phyloP scores from a whole-genome alignment of 768 basidiomycete genomes.

The Mycena epipterygia region DNA sequence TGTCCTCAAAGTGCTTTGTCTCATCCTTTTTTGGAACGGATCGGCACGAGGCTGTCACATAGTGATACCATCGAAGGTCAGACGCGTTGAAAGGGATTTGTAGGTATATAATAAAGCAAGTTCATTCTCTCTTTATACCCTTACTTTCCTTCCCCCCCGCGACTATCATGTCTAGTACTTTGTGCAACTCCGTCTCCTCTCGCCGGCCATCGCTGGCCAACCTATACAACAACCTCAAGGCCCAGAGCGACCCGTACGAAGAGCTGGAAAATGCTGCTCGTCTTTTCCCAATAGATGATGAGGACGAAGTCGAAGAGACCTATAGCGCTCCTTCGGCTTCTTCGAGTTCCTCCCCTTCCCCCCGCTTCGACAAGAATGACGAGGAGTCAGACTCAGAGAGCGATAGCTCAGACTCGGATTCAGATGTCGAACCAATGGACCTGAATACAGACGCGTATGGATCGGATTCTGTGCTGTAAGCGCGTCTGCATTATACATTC shows the following conservation, averaged over 20 bases:
- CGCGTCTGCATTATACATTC: neutral
- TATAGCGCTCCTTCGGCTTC: neutral
- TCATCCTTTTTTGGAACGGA: constrained; percentile 13
- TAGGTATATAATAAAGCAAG: constrained; percentile 28
- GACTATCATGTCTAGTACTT: constrained; percentile 3
- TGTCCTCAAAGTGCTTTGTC: constrained; percentile 16
- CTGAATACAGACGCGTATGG: constrained; percentile 4
- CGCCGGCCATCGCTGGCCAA: constrained; percentile 30
- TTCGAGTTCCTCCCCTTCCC: constrained; percentile 11
- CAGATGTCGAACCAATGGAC: constrained; percentile 37
- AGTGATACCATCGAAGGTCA: constrained; percentile 25
- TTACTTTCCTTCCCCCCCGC: neutral
- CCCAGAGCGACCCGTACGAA: constrained; percentile 27
- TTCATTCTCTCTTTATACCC: constrained; percentile 20
- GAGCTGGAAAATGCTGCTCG: constrained; percentile 23
- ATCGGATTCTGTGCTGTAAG: constrained; percentile 24
- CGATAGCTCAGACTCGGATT: constrained; percentile 40
- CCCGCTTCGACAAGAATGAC: constrained; percentile 22
- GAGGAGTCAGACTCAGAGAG: constrained; percentile 34
- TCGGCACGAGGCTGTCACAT: constrained; percentile 24
- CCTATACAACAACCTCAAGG: constrained; percentile 28
- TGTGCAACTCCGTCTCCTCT: constrained; percentile 1
- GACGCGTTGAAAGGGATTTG: constrained; percentile 19
- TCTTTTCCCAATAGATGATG: constrained; percentile 32
- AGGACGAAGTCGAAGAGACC: constrained; percentile 24